A percentile compares a stretch with the other conserved stretches of the same genome.
These are phyloP conservation scores for Cyberlindnera americana DNA, from an alignment of 805 yeast genomes.

Conservation along the genomic window DNA sequence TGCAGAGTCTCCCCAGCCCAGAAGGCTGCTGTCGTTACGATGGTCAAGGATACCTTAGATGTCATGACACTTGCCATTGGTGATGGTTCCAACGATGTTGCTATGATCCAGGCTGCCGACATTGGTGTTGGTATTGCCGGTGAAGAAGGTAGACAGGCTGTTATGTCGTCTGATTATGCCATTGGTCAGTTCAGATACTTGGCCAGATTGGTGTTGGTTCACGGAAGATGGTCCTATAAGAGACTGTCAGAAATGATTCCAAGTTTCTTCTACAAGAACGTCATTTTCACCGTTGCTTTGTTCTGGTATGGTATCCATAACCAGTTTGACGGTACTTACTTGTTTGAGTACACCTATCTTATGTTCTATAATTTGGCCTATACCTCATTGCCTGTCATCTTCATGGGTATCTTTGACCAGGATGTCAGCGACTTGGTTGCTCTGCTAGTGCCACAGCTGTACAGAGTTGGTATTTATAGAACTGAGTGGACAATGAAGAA, in stretches of 20 bases:
- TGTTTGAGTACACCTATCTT: conserved; percentile 74
- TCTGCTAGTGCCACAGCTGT: conserved; percentile 68
- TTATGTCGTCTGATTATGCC: conserved; percentile 84
- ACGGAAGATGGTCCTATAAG: conserved; percentile 85
- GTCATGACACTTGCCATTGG: conserved; percentile 84
- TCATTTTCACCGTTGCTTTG: conserved; percentile 65
- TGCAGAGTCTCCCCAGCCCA: conserved; percentile 98
- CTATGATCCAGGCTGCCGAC: conserved; percentile 86
- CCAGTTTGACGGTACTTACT: conserved; percentile 75
- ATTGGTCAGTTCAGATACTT: conserved; percentile 76
- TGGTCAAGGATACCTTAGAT: conserved; percentile 65
- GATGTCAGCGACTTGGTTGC: conserved; percentile 71
- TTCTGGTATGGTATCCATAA: conserved; percentile 79
- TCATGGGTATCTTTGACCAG: conserved; percentile 75
- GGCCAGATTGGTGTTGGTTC: conserved; percentile 63
- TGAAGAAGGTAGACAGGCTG: conserved; percentile 87
- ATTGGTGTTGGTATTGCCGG: conserved; percentile 74
- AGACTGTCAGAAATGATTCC: conserved; percentile 82
- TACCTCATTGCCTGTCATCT: conserved; percentile 76
- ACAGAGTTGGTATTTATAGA: conserved; percentile 68
- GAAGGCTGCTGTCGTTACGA: conserved; percentile 86
- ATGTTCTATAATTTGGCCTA: conserved; percentile 82
- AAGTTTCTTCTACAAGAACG: conserved; percentile 74
- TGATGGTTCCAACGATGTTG: conserved; percentile 86
- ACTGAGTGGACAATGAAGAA: conserved; percentile 66